phyloP scores from a whole-genome alignment of 2,329 filamentous ascomycete species.

The Calycina marina region DNA sequence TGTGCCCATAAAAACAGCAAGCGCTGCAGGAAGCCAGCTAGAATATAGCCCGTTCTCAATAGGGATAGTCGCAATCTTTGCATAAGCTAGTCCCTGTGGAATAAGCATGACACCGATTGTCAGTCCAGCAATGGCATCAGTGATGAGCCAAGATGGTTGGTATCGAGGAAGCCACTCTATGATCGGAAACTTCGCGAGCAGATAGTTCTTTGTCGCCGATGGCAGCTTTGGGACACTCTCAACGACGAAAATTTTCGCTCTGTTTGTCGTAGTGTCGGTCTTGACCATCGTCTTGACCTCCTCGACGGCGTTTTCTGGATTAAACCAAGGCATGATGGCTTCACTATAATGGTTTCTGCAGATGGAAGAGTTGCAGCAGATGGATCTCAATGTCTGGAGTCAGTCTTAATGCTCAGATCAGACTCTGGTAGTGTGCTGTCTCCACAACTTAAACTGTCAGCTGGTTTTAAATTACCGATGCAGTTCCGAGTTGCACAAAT shows the following conservation, averaged over 20 bases:
- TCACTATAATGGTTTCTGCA: too few relatives aligned
- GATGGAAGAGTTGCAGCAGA: too few relatives aligned
- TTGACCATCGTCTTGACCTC: background rate
- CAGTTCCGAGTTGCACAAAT: too few relatives aligned
- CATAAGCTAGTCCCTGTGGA: conserved; percentile 46
- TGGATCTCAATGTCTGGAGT: too few relatives aligned
- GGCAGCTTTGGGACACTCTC: conserved; percentile 26
- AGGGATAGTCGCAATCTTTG: conserved; percentile 45
- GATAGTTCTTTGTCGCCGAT: conserved; percentile 37
- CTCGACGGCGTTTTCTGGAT: too few relatives aligned
- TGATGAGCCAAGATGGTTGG: conserved; percentile 42
- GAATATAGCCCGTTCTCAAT: conserved; percentile 46
- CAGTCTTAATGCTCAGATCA: too few relatives aligned
- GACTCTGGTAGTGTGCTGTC: too few relatives aligned
- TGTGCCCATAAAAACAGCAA: conserved; percentile 46
- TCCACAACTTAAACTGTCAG: too few relatives aligned
- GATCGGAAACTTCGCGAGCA: conserved; percentile 45
- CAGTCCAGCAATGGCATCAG: conserved; percentile 45
- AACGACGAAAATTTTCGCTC: conserved; percentile 4
- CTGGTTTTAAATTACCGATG: too few relatives aligned
- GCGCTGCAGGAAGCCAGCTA: conserved; percentile 39
- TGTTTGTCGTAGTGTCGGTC: background rate
- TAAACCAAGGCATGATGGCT: too few relatives aligned
- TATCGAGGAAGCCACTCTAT: conserved; percentile 49
- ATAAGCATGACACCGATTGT: conserved; percentile 47